These are phyloP conservation scores for Pyrenophora graminea DNA, from an alignment of 2,329 filamentous ascomycete genomes.

Conservation along the genomic window DNA sequence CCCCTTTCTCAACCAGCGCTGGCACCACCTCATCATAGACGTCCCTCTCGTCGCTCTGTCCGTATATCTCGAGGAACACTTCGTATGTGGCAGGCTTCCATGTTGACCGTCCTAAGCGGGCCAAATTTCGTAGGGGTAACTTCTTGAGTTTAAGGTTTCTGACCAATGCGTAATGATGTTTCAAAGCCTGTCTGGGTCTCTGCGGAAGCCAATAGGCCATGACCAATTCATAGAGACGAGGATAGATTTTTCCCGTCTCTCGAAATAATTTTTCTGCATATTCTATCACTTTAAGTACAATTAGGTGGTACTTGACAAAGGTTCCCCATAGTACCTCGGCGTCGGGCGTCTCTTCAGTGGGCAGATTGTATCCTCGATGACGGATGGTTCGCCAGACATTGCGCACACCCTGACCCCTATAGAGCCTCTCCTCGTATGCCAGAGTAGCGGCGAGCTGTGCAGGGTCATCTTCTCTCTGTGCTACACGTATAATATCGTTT, in stretches of 20 bases:
- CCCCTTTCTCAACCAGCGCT: constrained; percentile 31
- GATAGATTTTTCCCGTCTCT: constrained; percentile 41
- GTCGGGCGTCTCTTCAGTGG: constrained; percentile 42
- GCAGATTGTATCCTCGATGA: constrained; percentile 46
- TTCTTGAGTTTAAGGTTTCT: constrained; percentile 28
- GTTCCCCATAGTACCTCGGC: constrained; percentile 53
- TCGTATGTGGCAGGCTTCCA: constrained; percentile 27
- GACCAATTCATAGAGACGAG: constrained; percentile 51
- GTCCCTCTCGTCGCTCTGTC: constrained; percentile 39
- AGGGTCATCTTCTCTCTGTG: constrained; percentile 1
- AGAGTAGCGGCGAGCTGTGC: constrained; percentile 48
- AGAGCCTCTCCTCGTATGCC: constrained; percentile 46
- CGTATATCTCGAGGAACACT: constrained; percentile 46
- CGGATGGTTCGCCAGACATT: constrained; percentile 51
- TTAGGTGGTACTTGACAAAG: constrained; percentile 46
- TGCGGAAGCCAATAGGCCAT: constrained; percentile 48
- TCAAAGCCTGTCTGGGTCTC: constrained; percentile 22
- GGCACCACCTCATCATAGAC: constrained; percentile 51
- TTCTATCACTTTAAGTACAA: constrained; percentile 45
- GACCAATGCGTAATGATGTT: constrained; percentile 34
- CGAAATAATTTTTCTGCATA: constrained; percentile 50
- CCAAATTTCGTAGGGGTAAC: constrained; percentile 32
- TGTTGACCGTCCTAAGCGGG: constrained; percentile 7
- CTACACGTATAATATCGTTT: background rate
- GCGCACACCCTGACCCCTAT: constrained; percentile 49